Evolutionary conservation across 208 protist genomes (phyloP).

Genomic region (Trypanosoma avium): DNA sequence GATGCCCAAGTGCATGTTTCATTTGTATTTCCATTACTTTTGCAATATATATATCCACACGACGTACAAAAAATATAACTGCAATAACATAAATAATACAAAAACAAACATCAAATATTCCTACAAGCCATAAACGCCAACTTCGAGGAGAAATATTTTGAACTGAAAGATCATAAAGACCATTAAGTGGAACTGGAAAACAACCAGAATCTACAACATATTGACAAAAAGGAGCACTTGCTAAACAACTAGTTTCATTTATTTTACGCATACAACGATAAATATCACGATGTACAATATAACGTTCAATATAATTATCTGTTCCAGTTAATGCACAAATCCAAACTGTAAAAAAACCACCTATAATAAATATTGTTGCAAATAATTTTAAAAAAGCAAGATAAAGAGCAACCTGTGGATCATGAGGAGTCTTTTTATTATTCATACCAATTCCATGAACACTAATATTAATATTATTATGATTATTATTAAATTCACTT

Average conservation of each 20-base stretch:
- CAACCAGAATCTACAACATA: constrained; percentile 48
- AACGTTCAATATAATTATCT: constrained; percentile 45
- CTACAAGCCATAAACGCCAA: constrained; percentile 57
- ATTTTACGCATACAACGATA: constrained; percentile 39
- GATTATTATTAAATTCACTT: too few species aligned
- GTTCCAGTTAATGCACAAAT: constrained; percentile 58
- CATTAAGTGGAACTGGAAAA: constrained; percentile 48
- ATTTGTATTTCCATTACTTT: constrained; percentile 69
- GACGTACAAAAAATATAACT: constrained; percentile 49
- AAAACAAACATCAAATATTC: constrained; percentile 65
- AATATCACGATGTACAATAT: constrained; percentile 48
- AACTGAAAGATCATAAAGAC: constrained; percentile 80
- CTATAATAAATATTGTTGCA: constrained; percentile 57
- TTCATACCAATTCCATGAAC: not conserved
- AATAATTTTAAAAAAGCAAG: constrained; percentile 78
- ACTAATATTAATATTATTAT: too few species aligned
- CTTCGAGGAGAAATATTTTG: constrained; percentile 69
- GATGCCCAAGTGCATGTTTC: constrained; percentile 66
- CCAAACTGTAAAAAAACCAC: constrained; percentile 61
- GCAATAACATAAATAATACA: constrained; percentile 41
- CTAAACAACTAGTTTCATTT: constrained; percentile 57
- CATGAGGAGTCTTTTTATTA: constrained; percentile 55
- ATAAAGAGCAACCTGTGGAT: constrained; percentile 83
- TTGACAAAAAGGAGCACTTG: constrained; percentile 53
- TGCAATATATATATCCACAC: constrained; percentile 51